Evolutionary conservation across 2,329 filamentous ascomycete species (phyloP).

Genomic region (Aspergillus sp.): DNA sequence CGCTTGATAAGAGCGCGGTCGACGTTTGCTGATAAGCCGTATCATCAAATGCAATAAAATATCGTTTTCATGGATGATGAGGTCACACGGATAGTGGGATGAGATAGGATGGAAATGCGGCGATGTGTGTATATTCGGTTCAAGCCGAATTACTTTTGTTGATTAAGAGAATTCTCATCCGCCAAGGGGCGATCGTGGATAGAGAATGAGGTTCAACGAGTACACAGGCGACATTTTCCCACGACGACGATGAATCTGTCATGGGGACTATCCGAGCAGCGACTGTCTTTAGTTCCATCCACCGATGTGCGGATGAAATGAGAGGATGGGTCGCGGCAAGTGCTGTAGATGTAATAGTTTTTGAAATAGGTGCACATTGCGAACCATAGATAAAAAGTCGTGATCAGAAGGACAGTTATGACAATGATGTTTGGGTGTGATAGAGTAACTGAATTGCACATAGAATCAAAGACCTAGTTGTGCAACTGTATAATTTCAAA

Average conservation of each 20-base stretch:
- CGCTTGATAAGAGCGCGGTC: background rate
- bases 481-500: background rate
- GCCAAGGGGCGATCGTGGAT: background rate
- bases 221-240: constrained; percentile 57
- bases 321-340: constrained; percentile 62
- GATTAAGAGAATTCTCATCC: background rate
- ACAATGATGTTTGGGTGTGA: too few species aligned
- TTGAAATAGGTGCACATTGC: constrained; percentile 61
- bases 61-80: background rate
- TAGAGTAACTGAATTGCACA: too few species aligned
- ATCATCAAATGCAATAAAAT: background rate
- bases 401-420: background rate
- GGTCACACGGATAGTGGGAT: background rate
- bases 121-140: background rate
- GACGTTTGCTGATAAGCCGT: background rate
- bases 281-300: constrained; percentile 58
- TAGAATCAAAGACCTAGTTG: background rate
- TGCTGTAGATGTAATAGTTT: constrained; percentile 73
- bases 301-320: constrained; percentile 68
- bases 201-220: constrained; percentile 13
- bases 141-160: background rate
- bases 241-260: constrained; percentile 69
- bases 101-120: background rate
- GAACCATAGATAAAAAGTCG: constrained; percentile 2
- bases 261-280: constrained; percentile 62